Base-by-base conservation (phyloP, 306 rosid genomes). In the Inga leiocalycina region DNA sequence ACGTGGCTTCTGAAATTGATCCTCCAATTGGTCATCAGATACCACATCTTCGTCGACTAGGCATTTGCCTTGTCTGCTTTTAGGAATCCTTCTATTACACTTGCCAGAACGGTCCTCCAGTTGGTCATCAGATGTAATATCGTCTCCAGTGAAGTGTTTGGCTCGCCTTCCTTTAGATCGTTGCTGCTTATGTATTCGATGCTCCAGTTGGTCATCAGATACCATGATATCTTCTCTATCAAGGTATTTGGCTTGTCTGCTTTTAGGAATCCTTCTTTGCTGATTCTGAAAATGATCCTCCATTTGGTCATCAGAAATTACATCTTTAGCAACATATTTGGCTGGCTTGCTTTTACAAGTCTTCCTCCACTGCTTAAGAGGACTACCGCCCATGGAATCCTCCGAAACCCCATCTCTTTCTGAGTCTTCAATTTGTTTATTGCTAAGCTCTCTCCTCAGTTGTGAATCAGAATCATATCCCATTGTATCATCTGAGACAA, bases 111-210 rank as follows among this genome's bases (percentile, higher is more conserved):
- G 76, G 66, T 56, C 83, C 84, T 82, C 84, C 35, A 71, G 37
- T 78, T 80, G 87, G 81, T 83, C 79, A 78, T 85, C 85, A 69
- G 87, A 85, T 24, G 75, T 71, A 22, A 66, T 65, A 70, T 68
- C 80, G 75, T 88, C 87, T 74, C 71, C 74, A 41, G 70, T 11
- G 44, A 66, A 79, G 79, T 67, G 51, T 84, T 90, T 90, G 52
- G 88, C 81, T 82, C 52, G 92, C 87, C 88, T 91, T 78, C 87
- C 84, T 84, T 89, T 87, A 10, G 92, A 91, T 84, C 45, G 83
- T 17, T 79, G 81, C 82, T 41, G 87, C 79, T 86, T 88, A 82
- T 34, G 80, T 74, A 43, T 71, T 79, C 77, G 57, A 82, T 45
- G 84, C 65, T 80, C 93, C 74, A 77, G 76, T 72, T 86, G 81